Evolutionary conservation across 129 eudicot genomes (phyloP), one percentile per base, ranked within the genome.

Genomic region (Erigeron canadensis): DNA sequence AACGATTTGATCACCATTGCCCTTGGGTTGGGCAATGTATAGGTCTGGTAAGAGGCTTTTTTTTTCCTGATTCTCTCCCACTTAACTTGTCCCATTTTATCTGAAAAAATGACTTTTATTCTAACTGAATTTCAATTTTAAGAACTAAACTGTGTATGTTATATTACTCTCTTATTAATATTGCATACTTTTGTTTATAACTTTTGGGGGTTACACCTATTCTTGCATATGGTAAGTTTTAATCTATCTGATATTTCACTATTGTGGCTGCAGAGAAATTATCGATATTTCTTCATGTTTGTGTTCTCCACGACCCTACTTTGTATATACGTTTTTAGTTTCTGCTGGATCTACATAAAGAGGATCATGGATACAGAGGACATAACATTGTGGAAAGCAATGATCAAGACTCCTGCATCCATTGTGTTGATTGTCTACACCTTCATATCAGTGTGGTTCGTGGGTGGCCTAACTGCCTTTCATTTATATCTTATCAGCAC

Each of bases 1-100:
- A 94, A 71, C 77, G 99, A 67, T 94, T 94, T 79, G 99, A 94
- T 77, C 99, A 94, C 45, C 99, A 94, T 85, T 94, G 99, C 83
- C 99, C 99, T 61, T 94, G 99, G 99, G 99, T 94, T 60, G 99
- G 99, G 44, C 99, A 94, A 82, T 94, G 99, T 86, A 94, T 94
- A 67, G 99, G 99, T 46, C 84, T 86, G 96, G 99, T 94, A 81
- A 86, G 90, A 77, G 34, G 34, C 34, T 28, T 28, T 1, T 28
- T 73, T 43, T 58, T 13, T 63, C 23, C 62, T 67, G n/a, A n/a
- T 57, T 70, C 15, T 40, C 51, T 73, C 41, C 41, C 28, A 11
- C 46, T 62, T 53, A 53, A 5, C 11, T 53, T 17, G 18, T 4
- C 10, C 58, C 16, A 9, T 54, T 37, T 21, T 8, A 40, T 39